Evolutionary conservation across 1,284 basidiomycete genomes (phyloP).

Genomic region (Ceratobasidium sp.): DNA sequence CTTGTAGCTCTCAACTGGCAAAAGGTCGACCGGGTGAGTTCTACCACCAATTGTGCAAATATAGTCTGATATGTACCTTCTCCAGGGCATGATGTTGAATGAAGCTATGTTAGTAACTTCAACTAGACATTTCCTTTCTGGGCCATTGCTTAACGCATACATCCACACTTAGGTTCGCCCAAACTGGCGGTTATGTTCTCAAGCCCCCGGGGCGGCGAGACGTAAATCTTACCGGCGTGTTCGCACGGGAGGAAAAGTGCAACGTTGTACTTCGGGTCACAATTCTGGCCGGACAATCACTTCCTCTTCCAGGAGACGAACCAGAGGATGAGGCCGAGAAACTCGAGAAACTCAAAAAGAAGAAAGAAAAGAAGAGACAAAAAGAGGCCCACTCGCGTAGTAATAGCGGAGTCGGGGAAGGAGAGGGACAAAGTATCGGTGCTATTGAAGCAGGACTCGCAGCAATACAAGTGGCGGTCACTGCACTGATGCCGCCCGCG

Average conservation of each 20-base stretch:
- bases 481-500: background rate
- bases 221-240: slow-evolving; percentile 12
- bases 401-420: slow-evolving; percentile 1
- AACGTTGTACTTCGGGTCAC: slow-evolving; percentile 15
- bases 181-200: slow-evolving; percentile 34
- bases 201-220: slow-evolving; percentile 34
- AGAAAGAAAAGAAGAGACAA: slow-evolving; percentile 11
- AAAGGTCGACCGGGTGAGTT: too few relatives aligned
- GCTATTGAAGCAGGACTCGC: slow-evolving; percentile 9
- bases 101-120: slow-evolving; percentile 28
- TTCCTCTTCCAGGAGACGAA: slow-evolving; percentile 32
- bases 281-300: slow-evolving; percentile 22
- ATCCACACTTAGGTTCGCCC: slow-evolving; percentile 27
- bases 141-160: slow-evolving; percentile 8
- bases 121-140: background rate
- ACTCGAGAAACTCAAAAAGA: slow-evolving; percentile 5
- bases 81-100: slow-evolving; percentile 36
- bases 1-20: slow-evolving; percentile 99
- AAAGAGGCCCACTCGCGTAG: slow-evolving; percentile 23
- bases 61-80: too few relatives aligned
- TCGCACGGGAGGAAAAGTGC: slow-evolving; percentile 29
- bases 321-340: slow-evolving; percentile 21
- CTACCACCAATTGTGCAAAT: too few relatives aligned
- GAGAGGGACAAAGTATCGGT: background rate
- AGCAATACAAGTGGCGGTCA: background rate